A percentile compares a stretch with the other conserved stretches of the same genome.
Conservation (phyloP, 805 yeast genomes). For the Starmerella potacharoeniae region DNA sequence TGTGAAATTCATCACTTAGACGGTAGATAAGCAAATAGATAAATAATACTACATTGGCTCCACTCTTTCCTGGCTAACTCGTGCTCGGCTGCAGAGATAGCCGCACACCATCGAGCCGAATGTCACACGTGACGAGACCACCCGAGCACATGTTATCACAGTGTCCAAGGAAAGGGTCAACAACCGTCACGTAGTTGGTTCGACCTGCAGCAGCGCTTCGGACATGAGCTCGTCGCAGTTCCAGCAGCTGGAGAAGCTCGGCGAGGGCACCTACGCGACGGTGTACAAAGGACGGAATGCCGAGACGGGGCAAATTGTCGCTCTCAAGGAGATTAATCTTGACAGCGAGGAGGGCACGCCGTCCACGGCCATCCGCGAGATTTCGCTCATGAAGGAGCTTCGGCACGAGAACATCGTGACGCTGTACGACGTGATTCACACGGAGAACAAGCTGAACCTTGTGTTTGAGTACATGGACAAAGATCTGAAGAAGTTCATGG, state of each 20-base stretch:
- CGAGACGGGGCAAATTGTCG: slow-evolving; percentile 79
- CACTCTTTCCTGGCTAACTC: too few species aligned
- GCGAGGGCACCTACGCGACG: slow-evolving; percentile 97
- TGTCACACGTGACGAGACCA: background rate
- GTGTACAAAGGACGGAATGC: slow-evolving; percentile 89
- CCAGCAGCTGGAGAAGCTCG: slow-evolving; percentile 53
- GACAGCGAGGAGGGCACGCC: slow-evolving; percentile 99
- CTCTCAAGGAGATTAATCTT: slow-evolving; percentile 83
- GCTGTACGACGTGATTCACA: slow-evolving; percentile 87
- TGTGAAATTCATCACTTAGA: too few species aligned
- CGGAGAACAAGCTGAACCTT: slow-evolving; percentile 86
- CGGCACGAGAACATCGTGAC: slow-evolving; percentile 89
- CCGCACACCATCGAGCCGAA: too few species aligned
- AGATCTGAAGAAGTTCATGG: slow-evolving; percentile 93
- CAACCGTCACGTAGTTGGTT: background rate
- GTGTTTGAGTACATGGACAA: slow-evolving; percentile 91
- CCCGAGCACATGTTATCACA: slow-evolving; percentile 3
- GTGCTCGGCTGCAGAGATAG: too few species aligned
- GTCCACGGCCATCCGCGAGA: slow-evolving; percentile 93
- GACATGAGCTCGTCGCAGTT: slow-evolving; percentile 26
- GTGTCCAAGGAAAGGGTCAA: background rate
- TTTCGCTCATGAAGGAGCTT: slow-evolving; percentile 86
- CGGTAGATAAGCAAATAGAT: too few species aligned
- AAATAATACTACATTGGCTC: too few species aligned
- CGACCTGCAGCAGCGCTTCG: background rate